Conservation (phyloP, 108 stramenopile species). For the Conticribra weissflogii region DNA sequence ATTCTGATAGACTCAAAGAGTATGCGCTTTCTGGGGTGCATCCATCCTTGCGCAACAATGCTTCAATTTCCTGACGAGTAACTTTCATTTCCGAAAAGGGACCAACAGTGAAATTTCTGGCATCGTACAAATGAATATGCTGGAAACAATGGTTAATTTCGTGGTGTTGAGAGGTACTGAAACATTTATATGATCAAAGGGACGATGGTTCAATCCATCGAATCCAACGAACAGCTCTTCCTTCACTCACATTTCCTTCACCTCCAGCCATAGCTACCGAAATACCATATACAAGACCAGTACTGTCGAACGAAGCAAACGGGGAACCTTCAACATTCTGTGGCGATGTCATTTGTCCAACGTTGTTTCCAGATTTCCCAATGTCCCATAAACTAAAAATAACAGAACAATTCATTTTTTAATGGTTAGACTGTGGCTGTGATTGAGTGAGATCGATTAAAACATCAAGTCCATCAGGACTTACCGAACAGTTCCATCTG, state of each 20-base stretch:
- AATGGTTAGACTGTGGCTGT: no score
- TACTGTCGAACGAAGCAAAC: slow-evolving; percentile 70
- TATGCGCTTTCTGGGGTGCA: slow-evolving; percentile 44
- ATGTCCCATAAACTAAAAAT: slow-evolving; percentile 67
- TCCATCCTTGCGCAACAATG: slow-evolving; percentile 23
- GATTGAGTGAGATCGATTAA: no score
- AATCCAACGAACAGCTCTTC: not conserved
- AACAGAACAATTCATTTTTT: no score
- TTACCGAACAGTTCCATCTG: slow-evolving; percentile 72
- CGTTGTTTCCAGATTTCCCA: slow-evolving; percentile 61
- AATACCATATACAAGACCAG: slow-evolving; percentile 85
- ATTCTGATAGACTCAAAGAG: slow-evolving; percentile 46
- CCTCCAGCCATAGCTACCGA: slow-evolving; percentile 54
- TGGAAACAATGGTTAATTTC: slow-evolving; percentile 10
- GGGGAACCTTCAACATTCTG: slow-evolving; percentile 49
- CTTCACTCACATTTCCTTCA: slow-evolving; percentile 59
- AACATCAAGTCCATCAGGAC: no score
- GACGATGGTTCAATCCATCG: no score
- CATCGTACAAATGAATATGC: slow-evolving; percentile 84
- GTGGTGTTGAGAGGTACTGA: no score
- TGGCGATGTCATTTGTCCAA: slow-evolving; percentile 73
- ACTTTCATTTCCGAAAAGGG: slow-evolving; percentile 85
- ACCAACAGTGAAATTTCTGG: slow-evolving; percentile 73
- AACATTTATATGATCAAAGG: no score
- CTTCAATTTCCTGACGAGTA: slow-evolving; percentile 47